Base-by-base conservation (phyloP, 495 filamentous ascomycete genomes). In the Penicillium bovifimosum region DNA sequence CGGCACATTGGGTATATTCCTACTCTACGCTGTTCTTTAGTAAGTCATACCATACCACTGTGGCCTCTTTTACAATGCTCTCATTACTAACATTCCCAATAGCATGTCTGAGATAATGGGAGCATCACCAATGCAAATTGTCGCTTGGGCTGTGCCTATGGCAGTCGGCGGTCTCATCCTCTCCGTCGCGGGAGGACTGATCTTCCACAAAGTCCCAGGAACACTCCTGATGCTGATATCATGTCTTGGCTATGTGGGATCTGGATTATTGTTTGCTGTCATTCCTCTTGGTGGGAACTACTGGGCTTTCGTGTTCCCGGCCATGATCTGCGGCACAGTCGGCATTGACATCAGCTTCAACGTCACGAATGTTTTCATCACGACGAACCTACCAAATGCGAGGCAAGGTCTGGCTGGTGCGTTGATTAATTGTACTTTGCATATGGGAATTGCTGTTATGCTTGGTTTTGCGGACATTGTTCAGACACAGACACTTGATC, bases 341-440 rank as follows among this genome's bases (percentile, higher is more conserved):
- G 90, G 86, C 5, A 86, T 95, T 41, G 90, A 96, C 59, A 84
- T 93, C 53, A 87, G 83, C 24, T 95, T 85, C 75, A 90, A 88
- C 58, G 75, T 95, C 7, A 80, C 86, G 33, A 93, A 90, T 60
- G 82, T 95, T 41, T 95, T 93, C 64, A 86, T 92, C 63, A 91
- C 87, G 0, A 88, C 86, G 1, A 80, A 78, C 5, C 72, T 93
- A 58, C 85, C 88, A 0, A 76, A 78, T 34, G 72, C 77, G 8
- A 76, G 80, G 35, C 90, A 95, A 64, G 88, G 87, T 1, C 74
- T 91, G 0, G 88, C 88, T 0, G 90, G 90, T 0, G 89, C 84
- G 0, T 64, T 86, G 42, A 80, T 84, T 58, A 84, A 86, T 55
- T 77, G 72, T 44, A 73, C 81, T 3, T 66, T 91, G 28, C 86